These are phyloP conservation scores for Paecilomyces fulvus DNA, from an alignment of 2,329 filamentous ascomycete genomes.

Conservation along the genomic window DNA sequence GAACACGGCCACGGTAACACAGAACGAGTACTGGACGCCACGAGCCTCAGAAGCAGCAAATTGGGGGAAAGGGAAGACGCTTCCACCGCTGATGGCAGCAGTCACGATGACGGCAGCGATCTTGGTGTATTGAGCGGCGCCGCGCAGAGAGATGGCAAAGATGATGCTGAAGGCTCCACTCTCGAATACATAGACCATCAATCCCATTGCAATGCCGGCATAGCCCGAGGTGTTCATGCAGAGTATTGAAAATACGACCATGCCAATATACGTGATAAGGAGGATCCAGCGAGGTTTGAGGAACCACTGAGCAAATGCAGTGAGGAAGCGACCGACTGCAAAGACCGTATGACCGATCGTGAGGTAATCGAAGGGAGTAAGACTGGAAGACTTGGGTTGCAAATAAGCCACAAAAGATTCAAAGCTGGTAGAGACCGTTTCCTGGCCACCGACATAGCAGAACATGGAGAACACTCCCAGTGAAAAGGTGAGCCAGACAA, in stretches of 20 bases:
- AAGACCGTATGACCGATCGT: constrained; percentile 52
- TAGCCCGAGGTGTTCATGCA: constrained; percentile 42
- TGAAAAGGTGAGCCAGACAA: constrained; percentile 49
- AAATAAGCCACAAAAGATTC: constrained; percentile 35
- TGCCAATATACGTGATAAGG: constrained; percentile 44
- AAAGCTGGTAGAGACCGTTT: constrained; percentile 45
- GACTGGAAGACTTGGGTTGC: constrained; percentile 20
- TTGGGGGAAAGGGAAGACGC: constrained; percentile 48
- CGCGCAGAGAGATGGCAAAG: constrained; percentile 50
- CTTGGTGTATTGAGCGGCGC: constrained; percentile 51
- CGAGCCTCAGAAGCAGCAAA: constrained; percentile 34
- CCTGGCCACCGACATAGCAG: constrained; percentile 55
- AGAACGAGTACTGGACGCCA: constrained; percentile 42
- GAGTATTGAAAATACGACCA: constrained; percentile 44
- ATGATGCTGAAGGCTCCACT: constrained; percentile 53
- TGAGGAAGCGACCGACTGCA: constrained; percentile 49
- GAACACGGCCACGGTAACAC: constrained; percentile 46
- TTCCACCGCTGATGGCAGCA: constrained; percentile 46
- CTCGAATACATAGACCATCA: constrained; percentile 52
- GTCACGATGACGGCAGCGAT: constrained; percentile 47
- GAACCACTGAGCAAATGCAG: constrained; percentile 45
- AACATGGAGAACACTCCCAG: constrained; percentile 49
- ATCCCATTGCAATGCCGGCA: constrained; percentile 38
- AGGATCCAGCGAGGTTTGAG: constrained; percentile 53
- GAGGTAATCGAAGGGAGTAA: constrained; percentile 36